Evolutionary conservation across 768 basidiomycete species (phyloP).

Genomic region (Agaricus subrufescens): DNA sequence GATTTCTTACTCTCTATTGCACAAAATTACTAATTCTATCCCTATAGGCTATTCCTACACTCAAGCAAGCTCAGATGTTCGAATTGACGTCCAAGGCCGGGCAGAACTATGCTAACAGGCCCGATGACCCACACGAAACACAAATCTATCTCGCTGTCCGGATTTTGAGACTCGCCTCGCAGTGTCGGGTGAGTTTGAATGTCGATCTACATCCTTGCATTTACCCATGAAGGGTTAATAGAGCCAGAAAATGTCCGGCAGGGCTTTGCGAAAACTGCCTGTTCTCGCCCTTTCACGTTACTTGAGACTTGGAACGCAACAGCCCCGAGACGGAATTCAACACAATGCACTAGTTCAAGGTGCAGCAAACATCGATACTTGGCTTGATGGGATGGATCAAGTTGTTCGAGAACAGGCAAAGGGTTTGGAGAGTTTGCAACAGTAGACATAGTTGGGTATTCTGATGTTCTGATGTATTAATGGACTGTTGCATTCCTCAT

Average conservation of each 20-base stretch:
- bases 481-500: neutral
- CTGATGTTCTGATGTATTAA: neutral
- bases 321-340: neutral
- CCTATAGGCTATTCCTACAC: slow-evolving; percentile 53
- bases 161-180: slow-evolving; percentile 63
- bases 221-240: slow-evolving; percentile 18
- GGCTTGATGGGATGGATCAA: slow-evolving; percentile 83
- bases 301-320: slow-evolving; percentile 47
- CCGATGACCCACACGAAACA: slow-evolving; percentile 37
- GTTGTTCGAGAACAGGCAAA: slow-evolving; percentile 57
- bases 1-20: slow-evolving; percentile 16
- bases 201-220: neutral
- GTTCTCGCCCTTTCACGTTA: slow-evolving; percentile 88
- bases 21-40: slow-evolving; percentile 1
- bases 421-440: slow-evolving; percentile 34
- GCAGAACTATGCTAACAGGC: slow-evolving; percentile 2
- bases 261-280: slow-evolving; percentile 88
- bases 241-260: slow-evolving; percentile 85
- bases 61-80: slow-evolving; percentile 57
- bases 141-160: slow-evolving; percentile 50
- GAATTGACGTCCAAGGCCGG: slow-evolving; percentile 36
- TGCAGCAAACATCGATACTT: slow-evolving; percentile 51
- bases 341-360: slow-evolving; percentile 1
- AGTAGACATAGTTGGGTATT: neutral
- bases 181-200: slow-evolving; percentile 66